Base-by-base conservation (phyloP, 176 grass and related monocot species). In the Coix lacrymajobi region DNA sequence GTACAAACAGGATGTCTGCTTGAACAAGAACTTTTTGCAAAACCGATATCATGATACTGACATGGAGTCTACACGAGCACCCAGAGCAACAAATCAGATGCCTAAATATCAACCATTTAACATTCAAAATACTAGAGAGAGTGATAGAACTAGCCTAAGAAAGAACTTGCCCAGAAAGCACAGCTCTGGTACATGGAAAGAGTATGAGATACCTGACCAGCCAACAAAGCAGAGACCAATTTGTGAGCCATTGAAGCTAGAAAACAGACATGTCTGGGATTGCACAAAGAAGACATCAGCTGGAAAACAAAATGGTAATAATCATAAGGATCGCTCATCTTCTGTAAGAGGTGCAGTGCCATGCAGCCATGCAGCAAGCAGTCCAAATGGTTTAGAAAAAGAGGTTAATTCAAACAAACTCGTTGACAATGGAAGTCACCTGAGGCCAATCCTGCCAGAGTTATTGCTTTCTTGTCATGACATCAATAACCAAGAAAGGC, bases 231-330 rank as follows among this genome's bases (percentile, higher is more conserved):
- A 30, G 24, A 57, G 41, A 63, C 29, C 66, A 48, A 58, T 11
- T 32, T 58, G 13, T 67, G 71, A 65, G 20, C 44, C 84, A 17
- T 70, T 64, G 44, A 86, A 62, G 71, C 80, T 46, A 20, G 52
- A 60, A 83, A 89, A 56, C 60, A 76, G 38, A 46, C 30, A 28
- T 60, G 76, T 60, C 29, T 56, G 67, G 26, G 45, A 46, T 43
- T 25, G 11, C 29, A 80, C 78, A 67, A 86, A 72, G 51, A 86
- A 85, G 56, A 86, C 39, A 31, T 49, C 69, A 46, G 11, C n/a
- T 45, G 45, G 38, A 48, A 89, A 66, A 72, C 67, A 39, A 44
- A 89, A 79, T 29, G 64, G 31, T 20, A 72, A 63, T 52, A 52
- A 75, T 57, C n/a, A 14, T 13, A 86, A 56, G 38, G 88, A 71